Conservation (phyloP, 2,329 filamentous ascomycete genomes). For the Monilinia vaccinii-corymbosi region DNA sequence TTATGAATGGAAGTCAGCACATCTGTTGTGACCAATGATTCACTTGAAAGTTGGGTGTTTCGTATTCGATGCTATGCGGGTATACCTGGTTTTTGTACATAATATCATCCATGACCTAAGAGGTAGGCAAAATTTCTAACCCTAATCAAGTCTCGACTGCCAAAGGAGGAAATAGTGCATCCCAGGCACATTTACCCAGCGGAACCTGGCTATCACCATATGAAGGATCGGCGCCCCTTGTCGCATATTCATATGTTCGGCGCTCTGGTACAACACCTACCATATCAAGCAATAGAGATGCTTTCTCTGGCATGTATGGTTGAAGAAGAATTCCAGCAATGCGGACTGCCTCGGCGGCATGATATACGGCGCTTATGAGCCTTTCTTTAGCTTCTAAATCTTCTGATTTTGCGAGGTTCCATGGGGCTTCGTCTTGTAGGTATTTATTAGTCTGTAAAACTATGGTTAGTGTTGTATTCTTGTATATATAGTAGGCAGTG, state of each 20-base stretch:
- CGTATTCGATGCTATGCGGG: not conserved
- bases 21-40: not conserved
- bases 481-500: not conserved
- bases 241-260: conserved; percentile 55
- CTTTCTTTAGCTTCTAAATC: not conserved
- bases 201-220: conserved; percentile 48
- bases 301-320: conserved; percentile 80
- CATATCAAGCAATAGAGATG: conserved; percentile 62
- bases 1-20: not conserved
- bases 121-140: not conserved
- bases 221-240: conserved; percentile 51
- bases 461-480: not conserved
- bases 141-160: conserved; percentile 32
- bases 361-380: conserved; percentile 55
- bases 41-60: not conserved
- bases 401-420: conserved; percentile 44
- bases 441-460: conserved; percentile 52
- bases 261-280: conserved; percentile 59
- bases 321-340: conserved; percentile 78
- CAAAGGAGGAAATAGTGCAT: conserved; percentile 45
- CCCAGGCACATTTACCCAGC: conserved; percentile 32
- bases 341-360: conserved; percentile 66
- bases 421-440: conserved; percentile 57
- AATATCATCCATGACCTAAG: not conserved
- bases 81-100: not conserved